These are phyloP conservation scores for Trichosporon inkin DNA, from an alignment of 1,284 basidiomycete genomes.

Conservation along the genomic window DNA sequence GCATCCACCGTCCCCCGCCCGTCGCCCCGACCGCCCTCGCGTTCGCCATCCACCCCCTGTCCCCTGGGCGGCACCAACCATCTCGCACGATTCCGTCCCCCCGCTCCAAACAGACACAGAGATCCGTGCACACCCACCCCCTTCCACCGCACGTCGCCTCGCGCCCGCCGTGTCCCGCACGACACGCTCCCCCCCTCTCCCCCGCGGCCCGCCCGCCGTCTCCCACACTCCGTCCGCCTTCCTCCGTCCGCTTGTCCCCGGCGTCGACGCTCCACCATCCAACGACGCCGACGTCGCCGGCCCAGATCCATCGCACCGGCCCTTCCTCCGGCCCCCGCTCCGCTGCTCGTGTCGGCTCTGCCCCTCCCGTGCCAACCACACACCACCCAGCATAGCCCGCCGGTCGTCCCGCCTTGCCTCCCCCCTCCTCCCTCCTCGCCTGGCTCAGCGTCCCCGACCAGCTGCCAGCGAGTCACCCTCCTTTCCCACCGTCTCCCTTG, in stretches of 20 bases:
- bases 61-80: not conserved
- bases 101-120: too few species aligned
- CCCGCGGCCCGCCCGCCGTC: not conserved
- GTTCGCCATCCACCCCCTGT: not conserved
- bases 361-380: not conserved
- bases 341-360: not conserved
- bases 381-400: too few species aligned
- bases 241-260: not conserved
- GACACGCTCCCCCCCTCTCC: not conserved
- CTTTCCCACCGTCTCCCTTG: not conserved
- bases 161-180: too few species aligned
- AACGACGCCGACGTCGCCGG: not conserved
- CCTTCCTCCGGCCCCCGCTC: not conserved
- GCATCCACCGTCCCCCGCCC: not conserved
- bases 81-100: not conserved
- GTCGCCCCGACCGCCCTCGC: too few species aligned
- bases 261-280: not conserved
- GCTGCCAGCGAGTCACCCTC: not conserved
- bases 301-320: not conserved
- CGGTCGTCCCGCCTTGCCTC: not conserved
- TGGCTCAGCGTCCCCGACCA: not conserved
- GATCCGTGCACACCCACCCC: too few species aligned
- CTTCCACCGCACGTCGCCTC: too few species aligned
- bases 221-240: not conserved
- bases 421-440: not conserved